Conservation (phyloP, 1,284 basidiomycete genomes). For the Cryptococcus sp. region DNA sequence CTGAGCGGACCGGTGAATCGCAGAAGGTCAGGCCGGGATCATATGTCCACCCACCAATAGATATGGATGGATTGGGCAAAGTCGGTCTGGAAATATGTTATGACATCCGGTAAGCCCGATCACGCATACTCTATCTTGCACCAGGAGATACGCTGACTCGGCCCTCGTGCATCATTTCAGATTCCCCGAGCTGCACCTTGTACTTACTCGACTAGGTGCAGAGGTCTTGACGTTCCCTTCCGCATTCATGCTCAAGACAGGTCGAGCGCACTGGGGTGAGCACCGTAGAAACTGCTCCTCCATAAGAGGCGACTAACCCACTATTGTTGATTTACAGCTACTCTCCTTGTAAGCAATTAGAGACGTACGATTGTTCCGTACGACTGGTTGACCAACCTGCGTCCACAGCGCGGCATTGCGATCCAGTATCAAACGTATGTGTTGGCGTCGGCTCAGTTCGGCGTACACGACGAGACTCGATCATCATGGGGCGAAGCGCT, state of each 20-base stretch:
- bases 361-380: background rate
- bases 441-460: slow-evolving; percentile 47
- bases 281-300: background rate
- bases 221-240: slow-evolving; percentile 57
- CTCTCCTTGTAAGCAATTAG: slow-evolving; percentile 22
- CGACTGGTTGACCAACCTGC: background rate
- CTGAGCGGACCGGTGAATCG: slow-evolving; percentile 38
- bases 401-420: slow-evolving; percentile 36
- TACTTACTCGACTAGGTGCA: slow-evolving; percentile 54
- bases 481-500: slow-evolving; percentile 46
- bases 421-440: slow-evolving; percentile 50
- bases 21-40: slow-evolving; percentile 49
- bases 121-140: background rate
- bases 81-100: slow-evolving; percentile 59
- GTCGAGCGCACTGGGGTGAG: slow-evolving; percentile 50
- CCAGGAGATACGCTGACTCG: background rate
- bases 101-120: slow-evolving; percentile 52
- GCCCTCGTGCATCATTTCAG: slow-evolving; percentile 8
- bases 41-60: slow-evolving; percentile 38
- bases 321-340: slow-evolving; percentile 15
- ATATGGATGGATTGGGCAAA: slow-evolving; percentile 50
- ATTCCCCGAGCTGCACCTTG: slow-evolving; percentile 56
- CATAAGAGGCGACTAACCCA: background rate
- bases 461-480: slow-evolving; percentile 35
- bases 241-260: slow-evolving; percentile 57